A percentile compares a stretch with the other conserved stretches of the same genome.
Conservation (phyloP, 768 basidiomycete species). For the Tulasnella sp. region DNA sequence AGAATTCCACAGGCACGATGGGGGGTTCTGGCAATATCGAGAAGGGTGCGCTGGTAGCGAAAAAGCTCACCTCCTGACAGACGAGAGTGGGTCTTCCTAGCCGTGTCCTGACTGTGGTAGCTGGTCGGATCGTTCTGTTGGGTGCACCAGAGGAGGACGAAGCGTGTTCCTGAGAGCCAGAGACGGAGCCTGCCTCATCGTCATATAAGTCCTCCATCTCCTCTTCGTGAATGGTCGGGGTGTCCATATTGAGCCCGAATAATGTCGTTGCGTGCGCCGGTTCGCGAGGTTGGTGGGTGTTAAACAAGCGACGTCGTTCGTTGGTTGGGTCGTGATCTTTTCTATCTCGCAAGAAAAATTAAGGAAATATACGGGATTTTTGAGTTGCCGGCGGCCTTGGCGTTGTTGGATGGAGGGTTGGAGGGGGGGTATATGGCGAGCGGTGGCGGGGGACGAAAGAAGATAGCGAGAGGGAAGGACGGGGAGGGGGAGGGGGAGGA, state of each 20-base stretch:
- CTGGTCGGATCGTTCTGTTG: neutral
- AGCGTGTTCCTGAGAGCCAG: neutral
- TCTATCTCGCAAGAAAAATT: neutral
- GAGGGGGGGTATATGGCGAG: neutral
- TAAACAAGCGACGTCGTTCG: no score
- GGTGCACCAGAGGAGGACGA: neutral
- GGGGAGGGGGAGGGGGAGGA: no score
- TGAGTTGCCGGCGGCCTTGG: neutral
- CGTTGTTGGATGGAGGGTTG: neutral
- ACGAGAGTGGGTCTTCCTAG: neutral
- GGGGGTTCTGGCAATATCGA: no score
- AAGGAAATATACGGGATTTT: neutral
- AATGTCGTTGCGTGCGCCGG: no score
- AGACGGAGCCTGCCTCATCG: neutral
- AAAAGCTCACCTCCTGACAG: neutral
- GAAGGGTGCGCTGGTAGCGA: neutral
- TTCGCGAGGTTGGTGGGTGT: no score
- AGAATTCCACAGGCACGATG: neutral
- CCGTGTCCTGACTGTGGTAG: neutral
- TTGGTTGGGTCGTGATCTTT: neutral
- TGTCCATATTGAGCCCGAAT: no score
- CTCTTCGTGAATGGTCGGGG: neutral
- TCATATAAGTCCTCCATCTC: neutral
- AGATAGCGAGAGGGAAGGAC: neutral
- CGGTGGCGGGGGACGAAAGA: neutral